phyloP scores from a whole-genome alignment of 805 yeast species.

The Kodamaea sagamina region DNA sequence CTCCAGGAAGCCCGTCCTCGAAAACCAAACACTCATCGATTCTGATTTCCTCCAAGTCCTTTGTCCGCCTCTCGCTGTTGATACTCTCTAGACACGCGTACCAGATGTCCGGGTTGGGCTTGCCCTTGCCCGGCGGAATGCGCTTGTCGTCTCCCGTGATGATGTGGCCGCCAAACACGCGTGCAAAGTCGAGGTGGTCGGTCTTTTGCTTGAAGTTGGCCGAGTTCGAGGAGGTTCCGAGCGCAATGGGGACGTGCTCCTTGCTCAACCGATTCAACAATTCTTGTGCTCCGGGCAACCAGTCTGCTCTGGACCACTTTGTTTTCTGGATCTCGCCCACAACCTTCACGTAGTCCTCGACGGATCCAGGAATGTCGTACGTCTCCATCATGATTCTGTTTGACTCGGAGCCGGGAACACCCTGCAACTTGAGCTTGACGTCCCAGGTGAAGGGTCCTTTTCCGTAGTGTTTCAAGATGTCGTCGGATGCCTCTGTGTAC shows the following conservation, averaged over 20 bases:
- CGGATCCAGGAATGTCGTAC: constrained; percentile 63
- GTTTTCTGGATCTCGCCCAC: constrained; percentile 56
- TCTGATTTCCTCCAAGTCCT: constrained; percentile 48
- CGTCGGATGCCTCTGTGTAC: constrained; percentile 77
- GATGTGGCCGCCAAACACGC: constrained; percentile 61
- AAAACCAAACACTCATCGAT: constrained; percentile 85
- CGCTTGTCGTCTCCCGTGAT: constrained; percentile 90
- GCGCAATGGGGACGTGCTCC: constrained; percentile 71
- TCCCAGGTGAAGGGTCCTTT: constrained; percentile 90
- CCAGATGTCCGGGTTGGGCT: constrained; percentile 95
- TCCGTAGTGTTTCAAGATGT: constrained; percentile 63
- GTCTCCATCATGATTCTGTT: constrained; percentile 63
- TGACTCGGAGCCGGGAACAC: constrained; percentile 84
- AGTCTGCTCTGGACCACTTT: constrained; percentile 63
- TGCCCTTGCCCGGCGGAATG: constrained; percentile 83
- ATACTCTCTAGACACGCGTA: constrained; percentile 70
- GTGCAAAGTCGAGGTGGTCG: constrained; percentile 47
- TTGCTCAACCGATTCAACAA: constrained; percentile 55
- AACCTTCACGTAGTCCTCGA: constrained; percentile 59
- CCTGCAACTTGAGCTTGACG: constrained; percentile 82
- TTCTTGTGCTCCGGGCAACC: constrained; percentile 85
- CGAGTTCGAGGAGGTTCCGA: constrained; percentile 82
- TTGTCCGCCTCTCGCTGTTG: constrained; percentile 52
- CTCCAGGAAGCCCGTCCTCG: constrained; percentile 96
- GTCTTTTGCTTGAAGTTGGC: constrained; percentile 73